Conservation (phyloP, 441 rosid genomes). For the Geranium incanum region DNA sequence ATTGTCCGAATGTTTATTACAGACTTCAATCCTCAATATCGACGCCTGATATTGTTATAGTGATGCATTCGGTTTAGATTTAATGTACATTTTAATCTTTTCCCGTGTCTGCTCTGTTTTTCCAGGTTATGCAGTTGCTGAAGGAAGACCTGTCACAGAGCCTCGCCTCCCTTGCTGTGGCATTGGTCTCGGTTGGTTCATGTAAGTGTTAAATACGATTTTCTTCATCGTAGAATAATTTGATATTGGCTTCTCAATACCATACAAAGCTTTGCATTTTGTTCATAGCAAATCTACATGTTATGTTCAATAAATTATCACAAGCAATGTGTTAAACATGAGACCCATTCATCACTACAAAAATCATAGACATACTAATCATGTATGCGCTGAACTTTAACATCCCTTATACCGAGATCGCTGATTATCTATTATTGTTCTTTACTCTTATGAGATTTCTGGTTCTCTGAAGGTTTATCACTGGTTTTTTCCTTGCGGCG, state of each 20-base stretch:
- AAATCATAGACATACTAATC: neutral
- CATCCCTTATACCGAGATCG: neutral
- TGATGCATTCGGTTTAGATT: neutral
- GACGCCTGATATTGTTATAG: neutral
- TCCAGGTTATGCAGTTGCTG: slow-evolving; percentile 69
- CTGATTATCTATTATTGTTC: neutral
- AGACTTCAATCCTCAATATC: neutral
- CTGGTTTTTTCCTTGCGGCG: slow-evolving; percentile 70
- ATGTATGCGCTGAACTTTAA: neutral
- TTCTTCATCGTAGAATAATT: neutral
- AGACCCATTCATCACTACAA: neutral
- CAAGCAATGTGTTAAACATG: neutral
- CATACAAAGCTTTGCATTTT: neutral
- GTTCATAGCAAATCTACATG: neutral
- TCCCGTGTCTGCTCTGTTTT: neutral
- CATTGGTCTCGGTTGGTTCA: slow-evolving; percentile 74
- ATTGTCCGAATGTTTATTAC: neutral
- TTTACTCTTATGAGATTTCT: slow-evolving; percentile 7
- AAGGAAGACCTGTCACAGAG: slow-evolving; percentile 76
- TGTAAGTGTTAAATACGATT: slow-evolving; percentile 43
- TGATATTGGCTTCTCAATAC: neutral
- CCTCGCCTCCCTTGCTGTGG: slow-evolving; percentile 90
- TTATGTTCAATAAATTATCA: neutral
- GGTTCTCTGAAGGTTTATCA: slow-evolving; percentile 59
- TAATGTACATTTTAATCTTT: neutral